Percentiles rank a stretch among this genome's conserved stretches.
These are phyloP conservation scores for Leishmania tarentolae DNA, from an alignment of 208 protist genomes.

Conservation along the genomic window DNA sequence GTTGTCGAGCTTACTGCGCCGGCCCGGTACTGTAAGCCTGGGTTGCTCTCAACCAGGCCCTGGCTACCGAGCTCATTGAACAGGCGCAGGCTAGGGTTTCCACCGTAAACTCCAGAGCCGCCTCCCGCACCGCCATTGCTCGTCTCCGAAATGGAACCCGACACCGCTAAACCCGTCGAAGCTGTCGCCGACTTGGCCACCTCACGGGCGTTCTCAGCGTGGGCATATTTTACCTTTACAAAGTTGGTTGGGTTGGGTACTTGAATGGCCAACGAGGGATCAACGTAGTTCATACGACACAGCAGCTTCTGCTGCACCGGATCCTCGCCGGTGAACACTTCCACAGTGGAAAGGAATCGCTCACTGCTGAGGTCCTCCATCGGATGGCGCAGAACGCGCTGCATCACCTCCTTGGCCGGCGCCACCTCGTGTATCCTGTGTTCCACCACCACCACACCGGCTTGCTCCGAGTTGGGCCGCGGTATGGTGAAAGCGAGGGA, in stretches of 20 bases:
- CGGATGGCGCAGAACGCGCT: constrained; percentile 61
- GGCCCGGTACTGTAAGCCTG: constrained; percentile 41
- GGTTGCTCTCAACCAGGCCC: constrained; percentile 31
- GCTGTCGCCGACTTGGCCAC: background rate
- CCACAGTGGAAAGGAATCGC: constrained; percentile 77
- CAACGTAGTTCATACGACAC: constrained; percentile 78
- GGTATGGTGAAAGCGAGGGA: constrained; percentile 32
- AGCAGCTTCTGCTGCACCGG: constrained; percentile 73
- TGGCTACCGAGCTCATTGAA: constrained; percentile 65
- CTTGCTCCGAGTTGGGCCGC: constrained; percentile 20
- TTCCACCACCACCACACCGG: constrained; percentile 21
- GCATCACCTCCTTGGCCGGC: constrained; percentile 51
- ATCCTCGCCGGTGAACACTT: constrained; percentile 69
- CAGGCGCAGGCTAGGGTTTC: constrained; percentile 53
- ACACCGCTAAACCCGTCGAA: background rate
- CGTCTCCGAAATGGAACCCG: background rate
- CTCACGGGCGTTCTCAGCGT: constrained; percentile 12
- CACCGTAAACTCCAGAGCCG: constrained; percentile 26
- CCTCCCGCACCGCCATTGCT: background rate
- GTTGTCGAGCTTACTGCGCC: constrained; percentile 75
- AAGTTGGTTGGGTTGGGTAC: constrained; percentile 76
- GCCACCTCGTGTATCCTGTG: constrained; percentile 22
- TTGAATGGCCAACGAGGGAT: constrained; percentile 62
- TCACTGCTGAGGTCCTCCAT: constrained; percentile 74
- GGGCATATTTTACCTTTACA: constrained; percentile 83